Base-by-base conservation (phyloP, 2,329 filamentous ascomycete genomes). In the Aspergillus pseudoviridinutans region DNA sequence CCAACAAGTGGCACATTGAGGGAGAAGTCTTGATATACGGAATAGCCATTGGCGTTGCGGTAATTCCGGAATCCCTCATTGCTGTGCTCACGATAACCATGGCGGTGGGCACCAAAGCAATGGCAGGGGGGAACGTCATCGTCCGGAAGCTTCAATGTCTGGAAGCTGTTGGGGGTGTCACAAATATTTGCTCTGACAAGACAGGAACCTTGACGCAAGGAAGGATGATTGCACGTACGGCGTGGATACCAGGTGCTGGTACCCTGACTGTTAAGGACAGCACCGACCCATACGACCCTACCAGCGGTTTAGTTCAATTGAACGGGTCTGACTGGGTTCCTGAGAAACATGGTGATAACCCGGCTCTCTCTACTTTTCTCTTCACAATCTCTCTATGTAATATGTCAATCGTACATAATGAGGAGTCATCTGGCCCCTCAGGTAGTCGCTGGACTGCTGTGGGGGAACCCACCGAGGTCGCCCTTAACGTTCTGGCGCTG, bases 401-500 rank as follows among this genome's bases (percentile, higher is more conserved):
- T 60, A 71, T 84, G 22, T 80, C 82, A 1, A 72, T 72, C 8
- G 76, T 84, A 7, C 78, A 80, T 49, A 72, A 79, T 57, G 76
- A 77, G 44, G 55, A 9, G 2, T 10, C 42, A 3, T 54, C 61
- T 14, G 6, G 2, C 35, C 6, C 53, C 32, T 9, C 38, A 42
- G 24, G 49, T 49, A 4, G 66, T 72, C 4, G 67, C 5, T 87
- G 84, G 84, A 78, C 81, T 53, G 79, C 83, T 27, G 80, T 82
- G 50, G 85, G 84, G n/a, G 84, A 87, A 60, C 83, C 84, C 1
- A 89, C 86, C 3, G 86, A 89, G 64, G 86, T 88, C 57, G 86
- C 86, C 5, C 80, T 89, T 2, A 84, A 87, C 58, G 84, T 88
- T 6, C 86, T 89, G 63, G 83, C 84, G 1, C 79, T 82, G 64